Base-by-base conservation (phyloP, 148 eudicot species). In the Salicornia ramosissima region DNA sequence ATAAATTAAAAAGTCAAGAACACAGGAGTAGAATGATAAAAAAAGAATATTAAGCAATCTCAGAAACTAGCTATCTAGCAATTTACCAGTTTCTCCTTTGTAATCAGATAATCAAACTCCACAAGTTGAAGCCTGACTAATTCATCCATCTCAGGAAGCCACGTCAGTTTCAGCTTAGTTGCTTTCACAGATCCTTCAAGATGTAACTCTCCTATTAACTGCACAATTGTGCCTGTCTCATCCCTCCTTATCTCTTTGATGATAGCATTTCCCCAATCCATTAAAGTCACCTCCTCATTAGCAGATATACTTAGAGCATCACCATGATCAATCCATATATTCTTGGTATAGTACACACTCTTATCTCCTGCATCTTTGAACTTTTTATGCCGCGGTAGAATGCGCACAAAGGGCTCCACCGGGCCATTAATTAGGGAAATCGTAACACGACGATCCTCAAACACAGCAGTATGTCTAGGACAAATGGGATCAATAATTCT, bases 241-340 rank as follows among this genome's bases (percentile, higher is more conserved):
- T 87, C 96, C 77, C 83, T 94, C 75, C 72, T 78, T 28, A 90
- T 87, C 63, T 87, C 93, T 72, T 88, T 94, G 15, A 94, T 84
- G 25, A 94, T 83, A 33, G 93, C 97, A 80, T 94, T 90, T 21
- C 99, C 99, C 99, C 99, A 94, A 59, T 94, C 99, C 93, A 88
- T 94, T 19, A 94, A 74, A 13, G 99, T 94, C 31, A 94, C 86
- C 75, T 94, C 99, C 77, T 94, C 99, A 65, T 80, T 77, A n/a
- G 67, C 85, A 46, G 93, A 87, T 67, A 90, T 81, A 24, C 79
- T 80, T 70, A 75, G 82, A 18, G 90, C 96, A 83, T 94, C 99
- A 69, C 81, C 92, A 63, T 80, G 72, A 63, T 94, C 97, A 30
- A 90, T 83, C 99, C 99, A 94, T 64, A 94, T 80, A 63, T 76